Evolutionary conservation across 352 stramenopile species (phyloP), one percentile per base, ranked within the genome.

Genomic region (Phytophthora meadii): DNA sequence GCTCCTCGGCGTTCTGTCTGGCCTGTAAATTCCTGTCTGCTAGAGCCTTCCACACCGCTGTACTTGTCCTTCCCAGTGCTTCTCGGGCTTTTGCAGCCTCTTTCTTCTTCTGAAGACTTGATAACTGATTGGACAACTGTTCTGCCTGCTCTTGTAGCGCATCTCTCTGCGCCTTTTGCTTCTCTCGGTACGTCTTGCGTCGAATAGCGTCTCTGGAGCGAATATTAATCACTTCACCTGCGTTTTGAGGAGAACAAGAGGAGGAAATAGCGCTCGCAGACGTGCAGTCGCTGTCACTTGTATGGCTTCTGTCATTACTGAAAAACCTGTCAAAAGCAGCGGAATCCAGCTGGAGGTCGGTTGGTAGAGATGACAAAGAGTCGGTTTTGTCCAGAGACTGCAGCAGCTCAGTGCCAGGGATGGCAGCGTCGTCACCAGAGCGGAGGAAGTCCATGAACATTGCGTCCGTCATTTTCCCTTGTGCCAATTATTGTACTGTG

Each of bases 21-120:
- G 52, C 68, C 11, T 73, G 63, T 25, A 69, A 7, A 9, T 72
- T 58, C 15, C 57, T 50, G 25, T 28, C 65, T 1, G 68, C 63
- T 5, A 76, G 53, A 9, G 57, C 68, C 41, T 76, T 70, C 68
- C 68, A 76, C 42, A 76, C 36, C 8, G 37, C 46, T 2, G 42
- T 41, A 0, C 40, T 27, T 2, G 39, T 22, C 4, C 63, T 8
- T 3, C 42, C 52, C 15, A 61, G 1, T 4, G 51, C 52, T 25
- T 56, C 27, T 45, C 9, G 30, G 10, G 24, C 41, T 19, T 68
- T 45, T 0, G 41, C 34, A 41, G 10, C 27, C 25, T 62, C 49
- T 24, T 70, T 54, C 14, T 46, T 42, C 30, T 54, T 34, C 19
- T 54, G 42, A 9, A 73, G 36, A 6, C 25, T 32, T 15, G 25